Evolutionary conservation across 768 basidiomycete genomes (phyloP).

Genomic region (Brasilioporus rufonigricans): DNA sequence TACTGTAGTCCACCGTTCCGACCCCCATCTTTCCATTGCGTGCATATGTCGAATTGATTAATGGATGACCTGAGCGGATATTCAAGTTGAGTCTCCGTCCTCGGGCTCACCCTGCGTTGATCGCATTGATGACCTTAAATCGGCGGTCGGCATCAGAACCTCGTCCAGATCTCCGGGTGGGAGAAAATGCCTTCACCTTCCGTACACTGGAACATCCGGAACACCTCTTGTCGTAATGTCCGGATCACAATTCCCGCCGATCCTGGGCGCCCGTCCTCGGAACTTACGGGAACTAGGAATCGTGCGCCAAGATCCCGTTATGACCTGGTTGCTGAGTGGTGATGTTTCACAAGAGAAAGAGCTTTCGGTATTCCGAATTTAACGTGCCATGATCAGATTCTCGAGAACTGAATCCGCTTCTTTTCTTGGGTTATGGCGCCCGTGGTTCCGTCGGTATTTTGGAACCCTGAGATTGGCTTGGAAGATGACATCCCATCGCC

Average conservation of each 20-base stretch:
- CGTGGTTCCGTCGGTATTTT: neutral
- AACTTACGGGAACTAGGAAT: neutral
- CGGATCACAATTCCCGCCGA: neutral
- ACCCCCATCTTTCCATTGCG: neutral
- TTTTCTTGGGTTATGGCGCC: neutral
- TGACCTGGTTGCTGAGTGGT: neutral
- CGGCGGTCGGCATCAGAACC: neutral
- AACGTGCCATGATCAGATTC: neutral
- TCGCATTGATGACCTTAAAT: neutral
- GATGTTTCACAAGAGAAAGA: neutral
- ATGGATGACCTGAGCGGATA: constrained; percentile 14
- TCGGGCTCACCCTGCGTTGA: neutral
- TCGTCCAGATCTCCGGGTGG: too few species aligned
- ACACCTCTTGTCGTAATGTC: too few species aligned
- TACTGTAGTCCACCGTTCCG: constrained; percentile 1
- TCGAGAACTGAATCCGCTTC: neutral
- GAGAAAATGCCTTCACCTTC: neutral
- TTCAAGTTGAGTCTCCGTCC: neutral
- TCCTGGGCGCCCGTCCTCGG: neutral
- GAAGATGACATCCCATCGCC: neutral
- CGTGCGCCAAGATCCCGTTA: neutral
- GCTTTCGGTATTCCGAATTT: neutral
- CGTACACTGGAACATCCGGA: neutral
- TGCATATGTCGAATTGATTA: constrained; percentile 13
- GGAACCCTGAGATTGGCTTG: neutral